A percentile compares a stretch with the other conserved stretches of the same genome.
Conservation (phyloP, 306 rosid genomes). For the Acmispon strigosus region DNA sequence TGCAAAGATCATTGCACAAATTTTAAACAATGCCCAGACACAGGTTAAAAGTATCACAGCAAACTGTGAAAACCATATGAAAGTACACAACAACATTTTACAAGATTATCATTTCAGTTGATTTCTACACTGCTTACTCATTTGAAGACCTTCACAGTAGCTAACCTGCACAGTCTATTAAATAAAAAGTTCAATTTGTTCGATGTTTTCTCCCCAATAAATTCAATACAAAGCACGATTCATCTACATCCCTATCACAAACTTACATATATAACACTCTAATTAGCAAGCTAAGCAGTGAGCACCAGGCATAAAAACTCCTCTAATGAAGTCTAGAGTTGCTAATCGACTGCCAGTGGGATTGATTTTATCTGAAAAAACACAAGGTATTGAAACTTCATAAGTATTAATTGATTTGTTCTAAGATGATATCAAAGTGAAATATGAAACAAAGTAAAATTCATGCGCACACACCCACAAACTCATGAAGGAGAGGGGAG, state of each 20-base stretch:
- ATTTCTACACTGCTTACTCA: neutral
- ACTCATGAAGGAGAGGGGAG: no score
- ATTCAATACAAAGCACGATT: neutral
- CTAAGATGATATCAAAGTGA: no score
- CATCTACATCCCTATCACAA: neutral
- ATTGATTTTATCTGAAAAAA: constrained; percentile 48
- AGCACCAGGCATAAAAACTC: neutral
- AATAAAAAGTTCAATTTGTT: neutral
- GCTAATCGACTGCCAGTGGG: constrained; percentile 39
- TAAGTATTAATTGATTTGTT: neutral
- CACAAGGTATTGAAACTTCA: neutral
- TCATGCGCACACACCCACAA: no score
- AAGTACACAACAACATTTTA: neutral
- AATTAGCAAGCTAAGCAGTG: neutral
- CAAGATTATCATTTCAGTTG: neutral
- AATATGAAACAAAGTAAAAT: no score
- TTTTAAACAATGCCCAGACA: no score
- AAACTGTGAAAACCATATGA: neutral
- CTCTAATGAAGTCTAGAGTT: neutral
- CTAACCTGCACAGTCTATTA: neutral
- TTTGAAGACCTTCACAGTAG: neutral
- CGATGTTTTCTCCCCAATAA: neutral
- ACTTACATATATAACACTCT: neutral
- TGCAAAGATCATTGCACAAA: no score
- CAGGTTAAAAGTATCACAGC: no score